These are phyloP conservation scores for Lodderomyces margitis DNA, from an alignment of 1,139 yeast species.

Conservation along the genomic window DNA sequence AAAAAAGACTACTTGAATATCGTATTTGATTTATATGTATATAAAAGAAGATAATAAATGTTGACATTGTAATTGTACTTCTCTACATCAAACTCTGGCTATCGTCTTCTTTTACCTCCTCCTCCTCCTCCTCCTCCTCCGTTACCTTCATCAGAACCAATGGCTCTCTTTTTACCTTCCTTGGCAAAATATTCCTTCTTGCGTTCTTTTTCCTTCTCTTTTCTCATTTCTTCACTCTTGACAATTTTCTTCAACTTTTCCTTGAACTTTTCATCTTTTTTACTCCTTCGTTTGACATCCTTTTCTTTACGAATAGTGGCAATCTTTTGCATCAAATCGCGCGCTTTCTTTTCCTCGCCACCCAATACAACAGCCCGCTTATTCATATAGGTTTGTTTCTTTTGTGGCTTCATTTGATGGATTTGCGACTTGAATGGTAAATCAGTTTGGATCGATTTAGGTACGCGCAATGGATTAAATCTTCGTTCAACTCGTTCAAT, in stretches of 20 bases:
- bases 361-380: conserved; percentile 93
- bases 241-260: conserved; percentile 74
- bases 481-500: conserved; percentile 84
- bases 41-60: not conserved
- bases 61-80: not conserved
- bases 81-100: not conserved
- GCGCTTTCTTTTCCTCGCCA: conserved; percentile 91
- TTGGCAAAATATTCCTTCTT: conserved; percentile 83
- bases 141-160: conserved; percentile 37
- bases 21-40: conserved; percentile 24
- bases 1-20: conserved; percentile 34
- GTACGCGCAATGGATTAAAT: conserved; percentile 85
- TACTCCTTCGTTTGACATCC: conserved; percentile 71
- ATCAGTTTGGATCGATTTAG: conserved; percentile 69
- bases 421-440: conserved; percentile 93
- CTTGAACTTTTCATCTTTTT: conserved; percentile 74
- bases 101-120: conserved; percentile 5
- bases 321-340: conserved; percentile 84
- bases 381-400: conserved; percentile 76
- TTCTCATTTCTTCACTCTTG: conserved; percentile 66
- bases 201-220: conserved; percentile 76
- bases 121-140: conserved; percentile 22
- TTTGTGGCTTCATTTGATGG: conserved; percentile 83
- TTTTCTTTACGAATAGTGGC: conserved; percentile 83
- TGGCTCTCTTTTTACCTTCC: conserved; percentile 66